These are phyloP conservation scores for Aspergillus sclerotialis DNA, from an alignment of 2,329 filamentous ascomycete species.

Conservation along the genomic window DNA sequence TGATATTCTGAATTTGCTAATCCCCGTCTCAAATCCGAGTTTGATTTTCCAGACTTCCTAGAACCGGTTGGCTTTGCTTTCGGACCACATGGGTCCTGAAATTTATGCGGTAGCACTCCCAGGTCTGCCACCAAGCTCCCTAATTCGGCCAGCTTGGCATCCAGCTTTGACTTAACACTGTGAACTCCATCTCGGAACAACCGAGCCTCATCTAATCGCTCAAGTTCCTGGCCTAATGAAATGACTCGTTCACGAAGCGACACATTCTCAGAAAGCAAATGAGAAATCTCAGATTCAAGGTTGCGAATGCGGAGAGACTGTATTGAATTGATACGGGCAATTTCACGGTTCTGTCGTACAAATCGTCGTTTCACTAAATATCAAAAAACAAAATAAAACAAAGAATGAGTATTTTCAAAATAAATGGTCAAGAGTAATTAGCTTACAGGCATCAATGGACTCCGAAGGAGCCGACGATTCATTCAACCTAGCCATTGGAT, in stretches of 20 bases:
- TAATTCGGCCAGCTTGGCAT: constrained; percentile 51
- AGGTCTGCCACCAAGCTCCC: constrained; percentile 49
- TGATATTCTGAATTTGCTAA: constrained; percentile 9
- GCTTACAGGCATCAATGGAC: constrained; percentile 42
- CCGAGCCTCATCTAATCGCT: constrained; percentile 39
- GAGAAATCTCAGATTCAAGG: constrained; percentile 55
- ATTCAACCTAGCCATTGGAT: constrained; percentile 44
- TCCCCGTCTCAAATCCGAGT: constrained; percentile 9
- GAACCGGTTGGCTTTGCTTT: constrained; percentile 6
- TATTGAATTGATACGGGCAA: constrained; percentile 57
- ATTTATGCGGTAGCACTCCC: constrained; percentile 34
- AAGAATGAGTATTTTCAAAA: not conserved
- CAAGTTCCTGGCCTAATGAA: constrained; percentile 48
- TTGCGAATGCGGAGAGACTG: constrained; percentile 59
- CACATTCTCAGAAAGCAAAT: constrained; percentile 55
- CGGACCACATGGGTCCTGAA: constrained; percentile 13
- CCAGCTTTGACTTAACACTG: constrained; percentile 48
- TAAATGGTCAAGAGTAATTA: not conserved
- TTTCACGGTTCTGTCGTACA: constrained; percentile 59
- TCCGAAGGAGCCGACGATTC: constrained; percentile 38
- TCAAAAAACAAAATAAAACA: not conserved
- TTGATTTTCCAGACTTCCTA: constrained; percentile 7
- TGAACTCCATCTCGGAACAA: constrained; percentile 42
- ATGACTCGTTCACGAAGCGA: constrained; percentile 53
- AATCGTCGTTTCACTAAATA: constrained; percentile 57